Conservation (phyloP, 179 eudicot genomes). For the Gypsophila paniculata region DNA sequence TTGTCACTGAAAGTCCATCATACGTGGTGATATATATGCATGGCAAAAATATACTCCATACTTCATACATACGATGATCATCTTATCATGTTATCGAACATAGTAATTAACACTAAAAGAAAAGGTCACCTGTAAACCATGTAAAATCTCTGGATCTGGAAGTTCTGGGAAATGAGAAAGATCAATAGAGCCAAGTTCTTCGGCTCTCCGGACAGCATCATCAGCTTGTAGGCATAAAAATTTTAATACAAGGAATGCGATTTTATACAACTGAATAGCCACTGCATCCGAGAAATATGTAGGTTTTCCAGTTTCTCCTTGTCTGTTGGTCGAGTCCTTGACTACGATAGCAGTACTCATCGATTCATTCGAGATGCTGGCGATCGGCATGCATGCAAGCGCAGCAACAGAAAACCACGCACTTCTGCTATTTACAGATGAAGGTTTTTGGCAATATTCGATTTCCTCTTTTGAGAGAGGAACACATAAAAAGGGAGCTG, state of each 20-base stretch:
- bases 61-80: not conserved
- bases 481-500: conserved; percentile 54
- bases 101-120: not conserved
- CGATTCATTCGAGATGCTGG: conserved; percentile 36
- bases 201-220: conserved; percentile 71
- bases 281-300: conserved; percentile 66
- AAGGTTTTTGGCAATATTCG: conserved; percentile 47
- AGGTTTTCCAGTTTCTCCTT: conserved; percentile 28
- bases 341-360: conserved; percentile 47
- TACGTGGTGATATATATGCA: not conserved
- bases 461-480: conserved; percentile 70
- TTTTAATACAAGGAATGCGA: conserved; percentile 59
- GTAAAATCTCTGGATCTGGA: conserved; percentile 93
- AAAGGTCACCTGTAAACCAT: conserved; percentile 78
- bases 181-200: conserved; percentile 84
- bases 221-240: conserved; percentile 82
- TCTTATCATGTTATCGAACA: not conserved
- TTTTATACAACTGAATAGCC: conserved; percentile 66
- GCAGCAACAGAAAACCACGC: conserved; percentile 88
- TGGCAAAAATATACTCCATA: not conserved
- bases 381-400: conserved; percentile 49
- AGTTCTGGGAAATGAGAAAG: conserved; percentile 86
- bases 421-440: conserved; percentile 57
- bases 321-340: conserved; percentile 40
- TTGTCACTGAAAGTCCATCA: not conserved